Base-by-base conservation (phyloP, 2,329 filamentous ascomycete genomes). In the Exophiala sp. region DNA sequence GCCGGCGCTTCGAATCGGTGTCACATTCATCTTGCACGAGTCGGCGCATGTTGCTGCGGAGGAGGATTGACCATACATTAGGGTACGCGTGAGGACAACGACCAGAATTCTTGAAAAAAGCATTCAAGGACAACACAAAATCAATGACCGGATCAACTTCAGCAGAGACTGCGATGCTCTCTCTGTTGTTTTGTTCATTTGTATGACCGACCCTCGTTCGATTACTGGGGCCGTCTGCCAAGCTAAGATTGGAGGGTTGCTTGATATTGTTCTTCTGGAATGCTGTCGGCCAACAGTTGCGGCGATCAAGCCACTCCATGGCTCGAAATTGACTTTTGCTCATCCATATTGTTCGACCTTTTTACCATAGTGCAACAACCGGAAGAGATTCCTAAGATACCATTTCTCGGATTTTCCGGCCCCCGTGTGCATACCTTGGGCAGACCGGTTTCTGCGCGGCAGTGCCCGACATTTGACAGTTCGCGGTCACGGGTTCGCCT, bases 241-340 rank as follows among this genome's bases (percentile, higher is more conserved):
- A 47, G 14, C 30, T 18, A 37, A 42, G 21, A 22, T 44, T 35
- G 38, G 30, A 41, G 29, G 29, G 39, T 23, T 23, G 38, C 57
- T 62, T 63, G 53, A 50, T 62, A 63, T 64, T 63, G 62, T 62
- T 62, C 60, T 61, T 47, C 24, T 48, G 59, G 59, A 60, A 59
- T 54, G 57, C 39, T 39, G 46, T 35, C 24, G 23, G 7, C 7
- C 5, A 18, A 19, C 29, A n/a, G 8, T 4, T 18, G n/a, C n/a
- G 13, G 16, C 13, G 19, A 8, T 41, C 4, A 22, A 6, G 13
- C 21, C 19, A 7, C 9, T 41, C n/a, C 7, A 3, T 19, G 18
- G 16, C 14, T 32, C 7, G 29, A 3, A 32, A n/a, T 13, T 32
- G n/a, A 3, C 11, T 3, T 27, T 27, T 27, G 24, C 24, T 10